Percentiles rank a stretch among this genome's conserved stretches.
phyloP scores from a whole-genome alignment of 2,329 filamentous ascomycete genomes.

The Aureobasidium sp. region DNA sequence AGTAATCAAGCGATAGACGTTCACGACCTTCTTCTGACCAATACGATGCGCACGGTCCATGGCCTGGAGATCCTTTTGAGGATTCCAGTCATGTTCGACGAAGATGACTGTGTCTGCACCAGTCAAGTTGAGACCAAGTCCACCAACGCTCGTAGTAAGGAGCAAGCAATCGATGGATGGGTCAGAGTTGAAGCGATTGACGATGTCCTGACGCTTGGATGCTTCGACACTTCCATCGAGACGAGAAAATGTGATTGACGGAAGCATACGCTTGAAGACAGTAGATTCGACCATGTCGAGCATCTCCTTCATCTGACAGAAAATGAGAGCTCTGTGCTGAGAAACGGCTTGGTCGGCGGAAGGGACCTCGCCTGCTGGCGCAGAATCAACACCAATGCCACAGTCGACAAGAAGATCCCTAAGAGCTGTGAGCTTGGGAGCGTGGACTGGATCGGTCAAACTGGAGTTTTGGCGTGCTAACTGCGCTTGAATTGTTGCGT shows the following conservation, averaged over 20 bases:
- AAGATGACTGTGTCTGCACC: slow-evolving; percentile 98
- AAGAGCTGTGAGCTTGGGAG: slow-evolving; percentile 85
- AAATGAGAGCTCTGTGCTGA: slow-evolving; percentile 89
- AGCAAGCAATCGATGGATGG: slow-evolving; percentile 92
- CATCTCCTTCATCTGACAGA: slow-evolving; percentile 99
- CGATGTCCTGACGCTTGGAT: slow-evolving; percentile 89
- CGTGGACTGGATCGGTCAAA: slow-evolving; percentile 78
- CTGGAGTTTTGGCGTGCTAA: slow-evolving; percentile 72
- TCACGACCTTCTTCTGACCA: slow-evolving; percentile 99
- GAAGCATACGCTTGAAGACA: slow-evolving; percentile 84
- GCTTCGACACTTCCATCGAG: slow-evolving; percentile 91
- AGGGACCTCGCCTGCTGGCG: slow-evolving; percentile 44
- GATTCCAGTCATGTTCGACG: slow-evolving; percentile 99
- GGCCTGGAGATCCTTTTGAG: slow-evolving; percentile 94
- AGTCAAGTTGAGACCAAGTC: slow-evolving; percentile 87
- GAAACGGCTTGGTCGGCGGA: slow-evolving; percentile 74
- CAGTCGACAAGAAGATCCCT: slow-evolving; percentile 96
- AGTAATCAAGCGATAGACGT: slow-evolving; percentile 95
- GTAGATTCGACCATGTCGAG: slow-evolving; percentile 96
- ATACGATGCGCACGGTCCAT: slow-evolving; percentile 99
- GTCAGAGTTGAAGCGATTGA: slow-evolving; percentile 98
- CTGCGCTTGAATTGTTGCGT: slow-evolving; percentile 77
- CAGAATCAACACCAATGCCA: slow-evolving; percentile 71
- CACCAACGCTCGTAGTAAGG: slow-evolving; percentile 90
- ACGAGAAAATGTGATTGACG: slow-evolving; percentile 86